Percentiles rank a stretch among this genome's conserved stretches.
Evolutionary conservation across 768 basidiomycete species (phyloP).

Genomic region (Jaapia argillacea): DNA sequence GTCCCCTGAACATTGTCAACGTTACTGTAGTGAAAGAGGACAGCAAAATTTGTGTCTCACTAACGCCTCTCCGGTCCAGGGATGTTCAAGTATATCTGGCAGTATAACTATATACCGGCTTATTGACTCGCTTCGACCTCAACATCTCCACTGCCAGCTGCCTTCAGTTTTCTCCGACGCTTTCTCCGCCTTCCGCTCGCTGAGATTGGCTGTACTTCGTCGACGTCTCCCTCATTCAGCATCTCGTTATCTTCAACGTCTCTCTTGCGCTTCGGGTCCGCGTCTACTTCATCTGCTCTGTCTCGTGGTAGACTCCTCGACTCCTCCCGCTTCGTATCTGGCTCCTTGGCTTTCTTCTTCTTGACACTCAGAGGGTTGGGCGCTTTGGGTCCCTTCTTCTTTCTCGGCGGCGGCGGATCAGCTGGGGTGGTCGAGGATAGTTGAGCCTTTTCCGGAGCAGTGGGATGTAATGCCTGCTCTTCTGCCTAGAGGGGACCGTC

Average conservation of each 20-base stretch:
- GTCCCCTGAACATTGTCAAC: neutral
- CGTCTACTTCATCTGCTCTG: too few species aligned
- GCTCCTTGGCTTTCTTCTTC: slow-evolving; percentile 54
- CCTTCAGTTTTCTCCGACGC: too few species aligned
- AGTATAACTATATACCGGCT: too few species aligned
- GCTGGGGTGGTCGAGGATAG: slow-evolving; percentile 23
- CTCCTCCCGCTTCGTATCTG: too few species aligned
- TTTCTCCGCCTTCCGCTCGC: too few species aligned
- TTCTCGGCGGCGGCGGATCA: slow-evolving; percentile 39
- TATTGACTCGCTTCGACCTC: too few species aligned
- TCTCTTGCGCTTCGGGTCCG: too few species aligned
- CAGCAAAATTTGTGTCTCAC: too few species aligned
- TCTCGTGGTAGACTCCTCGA: too few species aligned
- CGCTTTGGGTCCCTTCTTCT: slow-evolving; percentile 63
- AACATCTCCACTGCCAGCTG: too few species aligned
- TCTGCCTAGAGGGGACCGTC: slow-evolving; percentile 38
- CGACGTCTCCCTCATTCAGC: neutral
- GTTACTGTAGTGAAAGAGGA: slow-evolving; percentile 11
- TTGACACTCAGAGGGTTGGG: slow-evolving; percentile 92
- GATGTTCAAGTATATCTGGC: too few species aligned
- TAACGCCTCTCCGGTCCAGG: too few species aligned
- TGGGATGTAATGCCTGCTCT: slow-evolving; percentile 45
- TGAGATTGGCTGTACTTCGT: slow-evolving; percentile 9
- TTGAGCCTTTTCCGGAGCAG: slow-evolving; percentile 35
- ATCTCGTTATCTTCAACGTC: slow-evolving; percentile 5